Evolutionary conservation across 208 protist genomes (phyloP).

Genomic region (Trypanosoma conorhini): DNA sequence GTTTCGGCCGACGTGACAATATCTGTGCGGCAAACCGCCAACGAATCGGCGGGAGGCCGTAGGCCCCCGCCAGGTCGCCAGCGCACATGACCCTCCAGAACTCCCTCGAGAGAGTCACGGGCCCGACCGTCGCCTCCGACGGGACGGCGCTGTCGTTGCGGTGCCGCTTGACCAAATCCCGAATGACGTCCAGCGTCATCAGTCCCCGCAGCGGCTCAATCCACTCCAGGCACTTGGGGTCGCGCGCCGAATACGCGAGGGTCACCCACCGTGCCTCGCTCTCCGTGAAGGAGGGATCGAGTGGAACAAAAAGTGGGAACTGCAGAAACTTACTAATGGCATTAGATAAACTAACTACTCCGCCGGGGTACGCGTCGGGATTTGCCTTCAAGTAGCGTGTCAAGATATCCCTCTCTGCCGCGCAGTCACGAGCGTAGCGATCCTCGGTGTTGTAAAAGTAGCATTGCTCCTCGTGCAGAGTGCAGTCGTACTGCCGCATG

Average conservation of each 20-base stretch:
- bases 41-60: slow-evolving; percentile 56
- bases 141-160: slow-evolving; percentile 41
- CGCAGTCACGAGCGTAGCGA: slow-evolving; percentile 85
- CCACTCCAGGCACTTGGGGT: slow-evolving; percentile 28
- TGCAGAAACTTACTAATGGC: slow-evolving; percentile 54
- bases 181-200: slow-evolving; percentile 48
- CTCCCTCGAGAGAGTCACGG: slow-evolving; percentile 35
- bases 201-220: slow-evolving; percentile 44
- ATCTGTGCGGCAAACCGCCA: slow-evolving; percentile 33
- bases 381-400: slow-evolving; percentile 48
- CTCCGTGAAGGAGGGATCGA: slow-evolving; percentile 67
- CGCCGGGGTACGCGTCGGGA: slow-evolving; percentile 16
- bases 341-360: slow-evolving; percentile 42
- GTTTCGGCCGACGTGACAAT: slow-evolving; percentile 14
- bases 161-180: slow-evolving; percentile 42
- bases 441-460: slow-evolving; percentile 93
- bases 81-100: slow-evolving; percentile 71
- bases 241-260: slow-evolving; percentile 59
- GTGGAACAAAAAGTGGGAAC: slow-evolving; percentile 69
- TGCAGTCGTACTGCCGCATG: slow-evolving; percentile 73
- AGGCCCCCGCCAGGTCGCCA: slow-evolving; percentile 58
- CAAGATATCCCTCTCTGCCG: slow-evolving; percentile 82
- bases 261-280: slow-evolving; percentile 65
- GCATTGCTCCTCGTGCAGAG: slow-evolving; percentile 92
- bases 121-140: slow-evolving; percentile 33